Evolutionary conservation across 1,284 basidiomycete genomes (phyloP), one percentile per base, ranked within the genome.

Genomic region (Puccinia horiana): DNA sequence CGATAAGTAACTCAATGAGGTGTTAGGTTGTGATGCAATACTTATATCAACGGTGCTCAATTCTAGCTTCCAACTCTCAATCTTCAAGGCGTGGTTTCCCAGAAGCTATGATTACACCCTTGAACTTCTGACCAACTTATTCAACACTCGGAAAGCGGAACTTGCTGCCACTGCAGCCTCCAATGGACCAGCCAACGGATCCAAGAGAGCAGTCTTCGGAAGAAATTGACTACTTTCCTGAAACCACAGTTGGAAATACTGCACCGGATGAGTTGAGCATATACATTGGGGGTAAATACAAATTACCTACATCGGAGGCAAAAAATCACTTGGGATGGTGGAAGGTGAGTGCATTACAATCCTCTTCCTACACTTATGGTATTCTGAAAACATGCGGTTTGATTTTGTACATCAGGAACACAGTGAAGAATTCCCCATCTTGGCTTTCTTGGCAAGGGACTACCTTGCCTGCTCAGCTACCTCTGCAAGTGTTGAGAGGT

Each of bases 401-500:
- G n/a, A n/a, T n/a, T n/a, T 58, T 26, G 35, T 40, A 29, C 5
- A 40, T 42, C 40, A 67, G 63, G 63, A 67, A 32, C 63, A 67
- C 18, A 2, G 3, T 9, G 16, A 67, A 40, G 63, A 67, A 18
- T 67, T 67, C 18, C 63, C 63, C 18, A n/a, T 40, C 29, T 42
- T 67, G 12, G 32, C 63, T 20, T 35, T 67, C 11, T 20, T 67
- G 35, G 63, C 63, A 32, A 67, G 63, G 63, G 63, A 67, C 40
- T 67, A 67, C 29, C 63, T 67, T 2, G 4, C 63, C 2, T 67
- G 35, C 18, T 67, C 40, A 9, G 63, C 32, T 3, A 67, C 63
- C 11, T 67, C 63, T 67, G 63, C 63, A 40, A 67, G 32, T 40
- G 63, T 65, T 65, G 26, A 67, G 18, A 67, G 63, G n/a, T 67